Base-by-base conservation (phyloP, 2,329 filamentous ascomycete genomes). In the Rutstroemia sp. region DNA sequence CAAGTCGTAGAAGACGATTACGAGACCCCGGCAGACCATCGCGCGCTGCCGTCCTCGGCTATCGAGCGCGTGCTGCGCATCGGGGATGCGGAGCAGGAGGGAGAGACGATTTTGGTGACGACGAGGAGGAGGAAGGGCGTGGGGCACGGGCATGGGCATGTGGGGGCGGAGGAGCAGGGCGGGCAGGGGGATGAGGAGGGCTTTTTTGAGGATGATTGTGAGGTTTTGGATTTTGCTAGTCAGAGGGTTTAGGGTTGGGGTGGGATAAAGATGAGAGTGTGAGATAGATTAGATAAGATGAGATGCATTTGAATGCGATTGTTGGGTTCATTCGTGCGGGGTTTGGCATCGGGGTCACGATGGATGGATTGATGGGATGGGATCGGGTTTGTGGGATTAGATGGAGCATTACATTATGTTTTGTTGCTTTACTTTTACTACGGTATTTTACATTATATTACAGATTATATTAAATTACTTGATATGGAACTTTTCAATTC, bases 131-230 rank as follows among this genome's bases (percentile, higher is more conserved):
- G 88, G 58, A 81, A 82, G 65, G 82, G 79, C 42, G 74, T 67
- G 21, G 21, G 67, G 79, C 42, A 74, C 67, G 21, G 21, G 67
- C 40, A 69, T 73, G 27, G 8, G 14, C 19, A 75, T 30, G 68
- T 71, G 40, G 61, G 58, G 1, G 38, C 5, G 14, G 38, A n/a
- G 38, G 17, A 17, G 5, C 2, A 4, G 4, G 38, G 38, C 4
- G 38, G 17, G 19, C 70, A 69, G 48, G 84, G 84, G 46, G 87
- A 89, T 57, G 84, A 86, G 55, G 81, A 82, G 54, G 87, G 87
- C 2, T 95, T 95, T 71, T 95, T 95, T 66, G 91, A 96, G 72
- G 89, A 96, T 69, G 91, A 95, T 68, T 94, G 89, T 64, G 90
- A 95, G 70, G 88, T 96, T 57, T 79, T 95, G 60, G 90, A 95